Evolutionary conservation across 139 green algal genomes (phyloP), one percentile per base, ranked within the genome.

Genomic region (Zygnema cylindricum): DNA sequence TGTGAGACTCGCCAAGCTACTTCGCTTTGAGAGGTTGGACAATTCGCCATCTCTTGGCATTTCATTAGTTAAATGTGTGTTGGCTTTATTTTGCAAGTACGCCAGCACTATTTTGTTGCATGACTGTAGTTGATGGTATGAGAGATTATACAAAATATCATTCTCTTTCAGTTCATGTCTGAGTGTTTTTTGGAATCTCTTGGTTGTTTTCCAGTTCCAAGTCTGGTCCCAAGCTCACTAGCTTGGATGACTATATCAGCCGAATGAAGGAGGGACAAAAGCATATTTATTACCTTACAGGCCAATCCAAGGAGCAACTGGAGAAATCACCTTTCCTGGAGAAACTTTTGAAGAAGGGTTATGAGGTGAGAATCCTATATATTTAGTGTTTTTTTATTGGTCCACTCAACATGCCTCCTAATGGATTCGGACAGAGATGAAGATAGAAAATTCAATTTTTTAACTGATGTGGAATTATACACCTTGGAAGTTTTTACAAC

Each of bases 211-310:
- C 38, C 86, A 91, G 86, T n/a, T 95, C 92, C 84, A 96, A 96
- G 87, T 96, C 92, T 2, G 40, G 55, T 0, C 93, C 95, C 78
- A 95, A 96, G 92, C 86, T 96, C 21, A 97, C 91, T 69, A 94
- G 83, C 43, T 91, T 99, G 77, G 95, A 98, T 0, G 94, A 97
- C 55, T 99, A 99, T 89, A 91, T 98, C 0, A 79, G 71, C 3
- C 91, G 95, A 83, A 98, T 99, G 96, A 98, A 98, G 95, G 83
- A 94, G 30, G 95, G 92, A 1, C 96, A 98, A 90, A 98, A 98
- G 94, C 87, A 95, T 77, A 99, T 99, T 93, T 99, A 98, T 93
- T 99, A 96, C 94, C 84, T 99, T 11, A 93, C 95, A 22, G 96
- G 96, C 42, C 32, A 89, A 33, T 93, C 40, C 86, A 91, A 93